phyloP scores from a whole-genome alignment of 192 early-diverging fungal species.

The Linderina pennispora region DNA sequence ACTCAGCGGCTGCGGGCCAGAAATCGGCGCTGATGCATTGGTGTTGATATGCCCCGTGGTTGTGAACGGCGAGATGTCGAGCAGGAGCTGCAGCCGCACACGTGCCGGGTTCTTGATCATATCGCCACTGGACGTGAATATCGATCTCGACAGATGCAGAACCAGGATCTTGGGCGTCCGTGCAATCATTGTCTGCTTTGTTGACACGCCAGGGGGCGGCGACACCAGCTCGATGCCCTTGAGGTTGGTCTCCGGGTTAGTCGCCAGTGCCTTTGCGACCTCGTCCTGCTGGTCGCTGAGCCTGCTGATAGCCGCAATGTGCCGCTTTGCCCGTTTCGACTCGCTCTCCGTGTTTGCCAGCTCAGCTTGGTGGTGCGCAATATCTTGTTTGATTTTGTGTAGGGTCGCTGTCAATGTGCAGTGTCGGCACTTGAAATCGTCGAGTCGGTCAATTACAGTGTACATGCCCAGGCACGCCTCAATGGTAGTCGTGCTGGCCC shows the following conservation, averaged over 20 bases:
- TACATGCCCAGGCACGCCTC: slow-evolving; percentile 60
- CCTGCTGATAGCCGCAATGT: neutral
- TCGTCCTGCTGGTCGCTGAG: slow-evolving; percentile 10
- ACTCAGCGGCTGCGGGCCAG: slow-evolving; percentile 7
- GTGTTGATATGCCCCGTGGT: slow-evolving; percentile 59
- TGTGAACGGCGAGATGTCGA: slow-evolving; percentile 75
- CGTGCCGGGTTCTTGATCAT: slow-evolving; percentile 72
- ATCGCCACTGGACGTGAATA: slow-evolving; percentile 63
- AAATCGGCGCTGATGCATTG: slow-evolving; percentile 48
- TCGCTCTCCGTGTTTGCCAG: neutral
- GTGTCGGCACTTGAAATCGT: slow-evolving; percentile 61
- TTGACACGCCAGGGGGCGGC: slow-evolving; percentile 40
- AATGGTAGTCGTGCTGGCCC: slow-evolving; percentile 42
- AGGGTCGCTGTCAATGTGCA: slow-evolving; percentile 54
- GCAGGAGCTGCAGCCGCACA: slow-evolving; percentile 60
- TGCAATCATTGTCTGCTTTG: slow-evolving; percentile 83
- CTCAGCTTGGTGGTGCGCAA: slow-evolving; percentile 1
- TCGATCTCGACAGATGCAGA: slow-evolving; percentile 81
- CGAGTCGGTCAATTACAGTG: slow-evolving; percentile 58
- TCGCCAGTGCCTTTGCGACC: slow-evolving; percentile 22
- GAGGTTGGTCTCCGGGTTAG: slow-evolving; percentile 31
- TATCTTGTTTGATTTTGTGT: slow-evolving; percentile 3
- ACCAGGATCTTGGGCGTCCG: slow-evolving; percentile 74
- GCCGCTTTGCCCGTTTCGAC: slow-evolving; percentile 10
- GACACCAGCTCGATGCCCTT: slow-evolving; percentile 15